Evolutionary conservation across 2,329 filamentous ascomycete species (phyloP).

Genomic region (Epicoccum sorghinum): DNA sequence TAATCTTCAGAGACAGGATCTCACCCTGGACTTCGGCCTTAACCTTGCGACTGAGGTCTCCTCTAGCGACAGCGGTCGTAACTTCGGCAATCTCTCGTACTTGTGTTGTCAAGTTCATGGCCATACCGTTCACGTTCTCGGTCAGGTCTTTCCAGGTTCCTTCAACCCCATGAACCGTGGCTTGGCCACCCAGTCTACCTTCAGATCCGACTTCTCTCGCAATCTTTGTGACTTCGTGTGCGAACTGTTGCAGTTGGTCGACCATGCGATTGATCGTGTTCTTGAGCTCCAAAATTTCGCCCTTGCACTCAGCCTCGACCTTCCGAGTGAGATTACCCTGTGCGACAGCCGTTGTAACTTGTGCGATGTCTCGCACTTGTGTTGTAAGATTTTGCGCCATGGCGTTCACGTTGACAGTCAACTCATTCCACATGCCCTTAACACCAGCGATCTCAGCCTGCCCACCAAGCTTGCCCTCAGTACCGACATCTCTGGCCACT

Average conservation of each 20-base stretch:
- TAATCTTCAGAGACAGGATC: constrained; percentile 76
- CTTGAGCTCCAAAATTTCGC: constrained; percentile 59
- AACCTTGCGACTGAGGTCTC: constrained; percentile 60
- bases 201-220: constrained; percentile 60
- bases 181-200: constrained; percentile 58
- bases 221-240: constrained; percentile 60
- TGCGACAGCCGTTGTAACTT: constrained; percentile 60
- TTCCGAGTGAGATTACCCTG: constrained; percentile 59
- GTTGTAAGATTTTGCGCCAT: constrained; percentile 61
- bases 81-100: constrained; percentile 61
- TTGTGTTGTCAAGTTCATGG: constrained; percentile 58
- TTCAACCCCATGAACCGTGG: constrained; percentile 59
- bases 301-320: constrained; percentile 59
- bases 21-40: constrained; percentile 60
- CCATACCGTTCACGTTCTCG: constrained; percentile 62
- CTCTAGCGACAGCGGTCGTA: constrained; percentile 59
- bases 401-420: constrained; percentile 63
- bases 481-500: constrained; percentile 68
- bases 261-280: constrained; percentile 61
- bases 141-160: constrained; percentile 61
- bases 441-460: constrained; percentile 70
- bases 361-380: constrained; percentile 60
- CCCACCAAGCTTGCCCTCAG: constrained; percentile 67
- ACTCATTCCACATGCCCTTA: constrained; percentile 68
- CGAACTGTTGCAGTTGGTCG: constrained; percentile 59